These are phyloP conservation scores for Anisodus acutangulus DNA, from an alignment of 257 asterid genomes.

Conservation along the genomic window DNA sequence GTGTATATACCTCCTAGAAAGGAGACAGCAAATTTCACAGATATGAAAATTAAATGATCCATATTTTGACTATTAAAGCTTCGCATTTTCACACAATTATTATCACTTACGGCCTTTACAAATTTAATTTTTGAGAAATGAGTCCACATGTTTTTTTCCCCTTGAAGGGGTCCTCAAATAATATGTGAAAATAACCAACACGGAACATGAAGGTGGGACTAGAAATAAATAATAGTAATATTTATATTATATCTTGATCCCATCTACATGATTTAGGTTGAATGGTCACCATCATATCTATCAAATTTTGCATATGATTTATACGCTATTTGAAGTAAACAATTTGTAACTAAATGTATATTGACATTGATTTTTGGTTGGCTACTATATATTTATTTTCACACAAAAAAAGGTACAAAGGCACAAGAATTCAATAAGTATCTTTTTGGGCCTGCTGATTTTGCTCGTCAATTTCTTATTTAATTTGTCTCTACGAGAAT, in stretches of 20 bases:
- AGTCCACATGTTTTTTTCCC: background rate
- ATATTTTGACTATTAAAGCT: background rate
- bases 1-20: conserved; percentile 20
- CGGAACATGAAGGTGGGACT: conserved; percentile 27
- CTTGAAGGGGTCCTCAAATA: background rate
- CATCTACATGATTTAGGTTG: background rate
- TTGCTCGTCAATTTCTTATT: background rate
- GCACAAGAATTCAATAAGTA: background rate
- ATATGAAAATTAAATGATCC: conserved; percentile 20
- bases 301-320: background rate
- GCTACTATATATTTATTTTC: background rate
- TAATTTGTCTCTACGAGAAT: background rate
- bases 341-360: background rate
- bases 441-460: background rate
- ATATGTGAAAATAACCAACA: conserved; percentile 8
- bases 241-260: background rate
- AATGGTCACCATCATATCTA: background rate
- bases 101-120: background rate
- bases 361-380: background rate
- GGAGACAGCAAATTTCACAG: conserved; percentile 28
- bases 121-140: background rate
- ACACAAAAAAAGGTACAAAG: background rate
- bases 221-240: background rate
- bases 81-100: background rate
- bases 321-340: background rate